phyloP scores from a whole-genome alignment of 1,139 yeast genomes.

The Diutina sp. region DNA sequence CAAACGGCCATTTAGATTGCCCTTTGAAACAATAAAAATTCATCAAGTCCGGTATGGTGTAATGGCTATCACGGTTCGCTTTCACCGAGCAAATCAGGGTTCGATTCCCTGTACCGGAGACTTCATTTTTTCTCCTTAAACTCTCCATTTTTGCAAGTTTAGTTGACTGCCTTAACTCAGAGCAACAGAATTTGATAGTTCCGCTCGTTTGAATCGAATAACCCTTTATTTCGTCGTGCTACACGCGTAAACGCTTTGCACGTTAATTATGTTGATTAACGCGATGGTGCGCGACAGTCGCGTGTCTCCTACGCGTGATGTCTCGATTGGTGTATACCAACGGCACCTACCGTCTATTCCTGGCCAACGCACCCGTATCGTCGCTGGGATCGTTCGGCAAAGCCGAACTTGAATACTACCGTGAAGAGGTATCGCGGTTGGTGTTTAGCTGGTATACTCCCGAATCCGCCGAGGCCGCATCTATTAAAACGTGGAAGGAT shows the following conservation, averaged over 20 bases:
- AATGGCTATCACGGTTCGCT: constrained; percentile 79
- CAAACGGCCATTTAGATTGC: too few species aligned
- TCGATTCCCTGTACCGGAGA: constrained; percentile 75
- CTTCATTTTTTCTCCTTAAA: too few species aligned
- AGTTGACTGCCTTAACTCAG: too few species aligned
- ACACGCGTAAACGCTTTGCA: too few species aligned
- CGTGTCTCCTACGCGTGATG: background rate
- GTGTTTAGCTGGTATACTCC: background rate
- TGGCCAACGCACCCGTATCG: background rate
- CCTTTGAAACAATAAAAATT: too few species aligned
- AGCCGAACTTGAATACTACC: background rate
- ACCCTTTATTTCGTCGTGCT: too few species aligned
- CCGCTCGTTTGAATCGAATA: too few species aligned
- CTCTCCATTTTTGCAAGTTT: too few species aligned
- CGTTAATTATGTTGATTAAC: too few species aligned
- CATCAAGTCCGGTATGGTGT: constrained; percentile 51
- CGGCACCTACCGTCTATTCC: background rate
- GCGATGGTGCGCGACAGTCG: background rate
- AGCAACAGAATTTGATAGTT: too few species aligned
- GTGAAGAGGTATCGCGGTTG: background rate
- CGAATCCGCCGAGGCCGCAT: background rate
- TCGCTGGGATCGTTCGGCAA: background rate
- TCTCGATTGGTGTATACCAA: background rate
- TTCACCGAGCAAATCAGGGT: constrained; percentile 78
- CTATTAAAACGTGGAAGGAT: background rate